These are phyloP conservation scores for Trichoderma erinaceum DNA, from an alignment of 495 filamentous ascomycete genomes.

Conservation along the genomic window DNA sequence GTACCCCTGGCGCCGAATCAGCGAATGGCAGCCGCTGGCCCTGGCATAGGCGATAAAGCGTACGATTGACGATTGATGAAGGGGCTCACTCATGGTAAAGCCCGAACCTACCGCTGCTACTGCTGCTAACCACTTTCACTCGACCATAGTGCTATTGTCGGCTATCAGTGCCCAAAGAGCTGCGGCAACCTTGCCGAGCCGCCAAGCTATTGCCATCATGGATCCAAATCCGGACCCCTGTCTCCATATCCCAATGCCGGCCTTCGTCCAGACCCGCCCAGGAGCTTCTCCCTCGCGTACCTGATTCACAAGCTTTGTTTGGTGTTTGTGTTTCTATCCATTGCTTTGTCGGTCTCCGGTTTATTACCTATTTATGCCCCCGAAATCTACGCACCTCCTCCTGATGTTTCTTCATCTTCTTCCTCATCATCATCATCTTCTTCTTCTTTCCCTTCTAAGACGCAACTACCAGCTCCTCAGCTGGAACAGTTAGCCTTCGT, in stretches of 20 bases:
- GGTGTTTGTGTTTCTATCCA: conserved; percentile 8
- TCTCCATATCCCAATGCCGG: not conserved
- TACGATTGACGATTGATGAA: conserved; percentile 7
- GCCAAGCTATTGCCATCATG: conserved; percentile 4
- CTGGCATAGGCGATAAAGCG: not conserved
- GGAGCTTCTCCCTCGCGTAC: conserved; percentile 10
- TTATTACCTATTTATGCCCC: not conserved
- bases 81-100: conserved; percentile 6
- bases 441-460: not conserved
- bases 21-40: not conserved
- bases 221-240: conserved; percentile 10
- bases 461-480: not conserved
- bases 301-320: conserved; percentile 13
- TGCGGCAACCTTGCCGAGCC: conserved; percentile 1
- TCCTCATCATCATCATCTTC: conserved; percentile 1
- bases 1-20: conserved; percentile 4
- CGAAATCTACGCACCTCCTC: not conserved
- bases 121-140: conserved; percentile 2
- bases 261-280: not conserved
- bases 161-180: not conserved
- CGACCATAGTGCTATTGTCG: not conserved
- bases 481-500: not conserved
- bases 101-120: not conserved
- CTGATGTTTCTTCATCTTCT: not conserved
- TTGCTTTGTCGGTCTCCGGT: not conserved